Conservation (phyloP, 768 basidiomycete species). For the Collybia nuda region DNA sequence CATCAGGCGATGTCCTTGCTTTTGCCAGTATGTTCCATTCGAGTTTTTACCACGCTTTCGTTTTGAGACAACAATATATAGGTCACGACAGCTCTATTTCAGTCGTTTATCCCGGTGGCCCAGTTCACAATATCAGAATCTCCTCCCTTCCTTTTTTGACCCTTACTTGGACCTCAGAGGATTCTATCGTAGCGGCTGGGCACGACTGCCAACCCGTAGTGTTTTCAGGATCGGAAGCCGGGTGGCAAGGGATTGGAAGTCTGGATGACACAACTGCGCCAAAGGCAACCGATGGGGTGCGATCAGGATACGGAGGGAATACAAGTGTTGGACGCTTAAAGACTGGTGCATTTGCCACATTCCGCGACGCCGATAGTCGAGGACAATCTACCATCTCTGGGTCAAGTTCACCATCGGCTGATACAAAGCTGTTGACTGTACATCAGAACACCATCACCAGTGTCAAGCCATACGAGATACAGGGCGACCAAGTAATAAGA, state of each 20-base stretch:
- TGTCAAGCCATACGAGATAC: constrained; percentile 71
- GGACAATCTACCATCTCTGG: constrained; percentile 43
- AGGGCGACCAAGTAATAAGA: constrained; percentile 57
- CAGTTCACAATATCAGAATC: constrained; percentile 74
- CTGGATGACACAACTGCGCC: constrained; percentile 76
- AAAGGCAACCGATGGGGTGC: constrained; percentile 40
- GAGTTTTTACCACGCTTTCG: not conserved
- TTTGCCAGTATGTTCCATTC: constrained; percentile 66
- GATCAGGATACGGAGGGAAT: constrained; percentile 47
- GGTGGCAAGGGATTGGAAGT: constrained; percentile 80
- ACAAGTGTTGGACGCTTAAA: constrained; percentile 73
- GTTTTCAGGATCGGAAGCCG: constrained; percentile 70
- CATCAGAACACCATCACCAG: constrained; percentile 99
- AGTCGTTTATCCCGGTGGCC: constrained; percentile 86
- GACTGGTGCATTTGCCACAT: constrained; percentile 91
- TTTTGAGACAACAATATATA: constrained; percentile 26
- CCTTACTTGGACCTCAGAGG: constrained; percentile 84
- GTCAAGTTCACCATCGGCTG: constrained; percentile 28
- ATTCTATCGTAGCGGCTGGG: constrained; percentile 84
- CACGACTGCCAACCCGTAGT: constrained; percentile 97
- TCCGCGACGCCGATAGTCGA: constrained; percentile 87
- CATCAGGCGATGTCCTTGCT: constrained; percentile 90
- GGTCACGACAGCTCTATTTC: constrained; percentile 95
- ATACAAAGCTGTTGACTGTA: constrained; percentile 83
- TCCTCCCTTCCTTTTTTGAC: constrained; percentile 82